Percentiles rank a stretch among this genome's conserved stretches.
Conservation (phyloP, 495 filamentous ascomycete species). For the Aspergillus taichungensis region DNA sequence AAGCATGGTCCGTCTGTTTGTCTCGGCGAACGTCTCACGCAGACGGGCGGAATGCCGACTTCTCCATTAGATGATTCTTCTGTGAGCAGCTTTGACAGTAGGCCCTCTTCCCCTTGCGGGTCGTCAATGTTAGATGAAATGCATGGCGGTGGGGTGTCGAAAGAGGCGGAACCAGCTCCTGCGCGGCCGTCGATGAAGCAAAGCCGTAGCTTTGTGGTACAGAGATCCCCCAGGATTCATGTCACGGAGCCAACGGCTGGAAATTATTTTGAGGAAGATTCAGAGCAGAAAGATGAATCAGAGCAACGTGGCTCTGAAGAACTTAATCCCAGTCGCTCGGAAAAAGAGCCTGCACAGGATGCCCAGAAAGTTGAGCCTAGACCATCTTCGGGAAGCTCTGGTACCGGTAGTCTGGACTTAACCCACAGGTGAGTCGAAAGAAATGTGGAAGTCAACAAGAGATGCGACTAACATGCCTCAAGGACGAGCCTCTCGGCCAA, state of each 20-base stretch:
- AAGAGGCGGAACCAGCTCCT: slow-evolving; percentile 3
- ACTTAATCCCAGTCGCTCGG: background rate
- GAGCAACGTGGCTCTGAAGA: no score
- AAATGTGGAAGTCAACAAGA: background rate
- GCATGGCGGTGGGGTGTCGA: slow-evolving; percentile 4
- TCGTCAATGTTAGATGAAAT: background rate
- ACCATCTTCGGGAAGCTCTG: background rate
- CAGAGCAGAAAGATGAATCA: background rate
- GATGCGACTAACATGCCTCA: background rate
- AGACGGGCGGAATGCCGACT: slow-evolving; percentile 12
- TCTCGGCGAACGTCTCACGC: slow-evolving; percentile 21
- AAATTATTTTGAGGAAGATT: slow-evolving; percentile 14
- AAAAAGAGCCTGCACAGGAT: background rate
- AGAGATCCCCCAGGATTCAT: slow-evolving; percentile 24
- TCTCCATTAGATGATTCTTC: slow-evolving; percentile 24
- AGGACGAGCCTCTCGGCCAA: slow-evolving; percentile 8
- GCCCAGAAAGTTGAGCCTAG: no score
- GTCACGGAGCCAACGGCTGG: slow-evolving; percentile 21
- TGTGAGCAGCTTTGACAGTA: slow-evolving; percentile 27
- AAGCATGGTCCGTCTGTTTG: slow-evolving; percentile 20
- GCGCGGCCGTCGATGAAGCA: slow-evolving; percentile 15
- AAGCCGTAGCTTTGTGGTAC: slow-evolving; percentile 18
- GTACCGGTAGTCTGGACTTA: slow-evolving; percentile 4
- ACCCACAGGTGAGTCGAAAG: background rate
- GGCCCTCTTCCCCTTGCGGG: slow-evolving; percentile 14